Base-by-base conservation (phyloP, 116 monocot species). In the Cymodocea nodosa region DNA sequence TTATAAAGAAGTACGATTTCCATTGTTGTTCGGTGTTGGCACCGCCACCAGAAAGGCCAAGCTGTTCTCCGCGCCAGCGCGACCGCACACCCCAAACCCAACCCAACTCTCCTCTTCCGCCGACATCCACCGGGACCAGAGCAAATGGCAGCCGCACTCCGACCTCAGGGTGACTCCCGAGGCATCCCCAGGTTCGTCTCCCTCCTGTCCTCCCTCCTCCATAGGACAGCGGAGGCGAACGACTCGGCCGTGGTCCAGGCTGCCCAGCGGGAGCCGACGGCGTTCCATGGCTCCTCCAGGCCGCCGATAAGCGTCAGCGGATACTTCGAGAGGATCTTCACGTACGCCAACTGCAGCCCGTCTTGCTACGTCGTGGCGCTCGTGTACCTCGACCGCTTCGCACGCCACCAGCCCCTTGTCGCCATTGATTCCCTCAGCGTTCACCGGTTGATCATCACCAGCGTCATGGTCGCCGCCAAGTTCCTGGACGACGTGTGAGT, bases 401-500 rank as follows among this genome's bases (percentile, higher is more conserved):
- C 74, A 2, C 59, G 53, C 1, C 68, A 68, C 37, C 74, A 79
- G 57, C 84, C 84, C 9, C 48, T 59, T 2, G 51, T 79, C 52
- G 16, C 68, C 17, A 51, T 89, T 51, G 81, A 84, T 58, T 89
- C 87, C 50, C 68, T 83, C 70, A 94, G 68, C 60, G 87, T 89
- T 54, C 94, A 94, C 68, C 82, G 94, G 9, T 70, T 94, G 62
- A 71, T 94, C 71, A 83, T 94, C 76, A 83, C 89, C 65, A 75
- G 75, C 62, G 87, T 94, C 72, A 69, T 94, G 69, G 70, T 83
- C 23, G 84, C 90, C 10, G 78, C 81, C 81, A 94, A 94, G 77
- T 94, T 94, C 89, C 74, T 94, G 78, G 94, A 94, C 51, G 86
- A 89, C 73, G 73, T 84, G 94, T 94, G 57, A 84, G 86, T 80